Conservation (phyloP, 2,329 filamentous ascomycete genomes). For the Aspergillus fischeri region DNA sequence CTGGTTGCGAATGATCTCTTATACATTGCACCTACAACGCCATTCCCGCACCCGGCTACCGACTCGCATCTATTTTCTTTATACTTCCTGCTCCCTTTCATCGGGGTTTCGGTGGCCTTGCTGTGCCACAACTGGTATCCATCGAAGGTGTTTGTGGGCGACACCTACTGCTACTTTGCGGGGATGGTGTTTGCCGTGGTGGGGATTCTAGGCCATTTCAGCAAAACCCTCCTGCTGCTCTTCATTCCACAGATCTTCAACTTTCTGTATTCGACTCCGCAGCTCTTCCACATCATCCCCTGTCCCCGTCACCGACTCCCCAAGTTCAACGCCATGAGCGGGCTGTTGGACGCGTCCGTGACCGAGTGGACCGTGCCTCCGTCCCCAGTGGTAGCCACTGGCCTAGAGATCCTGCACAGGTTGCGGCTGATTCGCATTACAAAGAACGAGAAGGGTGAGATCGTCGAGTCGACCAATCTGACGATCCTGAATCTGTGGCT, state of each 20-base stretch:
- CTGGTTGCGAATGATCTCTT: conserved; percentile 82
- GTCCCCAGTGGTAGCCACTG: conserved; percentile 56
- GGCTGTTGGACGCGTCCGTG: conserved; percentile 79
- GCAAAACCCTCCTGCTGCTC: conserved; percentile 87
- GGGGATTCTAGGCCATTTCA: conserved; percentile 94
- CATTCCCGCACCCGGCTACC: conserved; percentile 86
- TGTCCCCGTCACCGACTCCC: conserved; percentile 92
- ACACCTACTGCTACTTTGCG: conserved; percentile 99
- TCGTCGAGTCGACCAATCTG: conserved; percentile 81
- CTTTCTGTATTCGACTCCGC: conserved; percentile 88
- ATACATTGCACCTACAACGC: conserved; percentile 70
- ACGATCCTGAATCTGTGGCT: conserved; percentile 95
- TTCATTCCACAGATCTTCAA: conserved; percentile 95
- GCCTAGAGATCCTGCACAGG: conserved; percentile 64
- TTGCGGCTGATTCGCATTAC: conserved; percentile 66
- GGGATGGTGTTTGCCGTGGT: conserved; percentile 99
- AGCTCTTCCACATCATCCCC: conserved; percentile 83
- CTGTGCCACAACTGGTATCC: conserved; percentile 95
- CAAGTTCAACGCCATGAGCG: conserved; percentile 78
- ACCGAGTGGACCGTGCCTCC: conserved; percentile 75
- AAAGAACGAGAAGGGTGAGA: conserved; percentile 62
- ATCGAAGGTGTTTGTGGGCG: conserved; percentile 89
- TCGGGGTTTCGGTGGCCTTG: conserved; percentile 84
- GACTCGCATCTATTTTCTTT: conserved; percentile 95
- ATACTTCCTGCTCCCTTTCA: conserved; percentile 89